Percentiles rank a stretch among this genome's conserved stretches.
phyloP scores from a whole-genome alignment of 768 basidiomycete genomes.

The Leccinum boreale region DNA sequence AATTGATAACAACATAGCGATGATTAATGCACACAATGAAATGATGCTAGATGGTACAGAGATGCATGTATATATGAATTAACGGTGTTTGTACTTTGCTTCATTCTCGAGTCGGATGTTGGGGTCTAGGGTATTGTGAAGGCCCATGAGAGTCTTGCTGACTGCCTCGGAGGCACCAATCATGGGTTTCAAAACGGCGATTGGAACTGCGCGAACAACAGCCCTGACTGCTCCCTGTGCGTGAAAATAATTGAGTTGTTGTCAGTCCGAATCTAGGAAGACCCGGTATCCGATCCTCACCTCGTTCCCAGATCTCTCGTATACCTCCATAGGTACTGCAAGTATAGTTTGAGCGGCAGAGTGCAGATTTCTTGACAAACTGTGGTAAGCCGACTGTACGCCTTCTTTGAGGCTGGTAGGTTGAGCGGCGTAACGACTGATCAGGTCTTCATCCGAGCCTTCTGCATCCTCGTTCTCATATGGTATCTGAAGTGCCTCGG shows the following conservation, averaged over 20 bases:
- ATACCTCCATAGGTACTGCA: slow-evolving; percentile 98
- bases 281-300: slow-evolving; percentile 38
- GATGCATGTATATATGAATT: slow-evolving; percentile 19
- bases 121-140: slow-evolving; percentile 92
- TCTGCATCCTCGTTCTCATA: slow-evolving; percentile 29
- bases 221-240: slow-evolving; percentile 85
- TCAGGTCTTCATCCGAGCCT: slow-evolving; percentile 48
- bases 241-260: neutral
- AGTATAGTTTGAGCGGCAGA: slow-evolving; percentile 98
- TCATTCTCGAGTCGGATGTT: slow-evolving; percentile 77
- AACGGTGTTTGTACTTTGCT: slow-evolving; percentile 91
- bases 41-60: slow-evolving; percentile 21
- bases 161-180: slow-evolving; percentile 97
- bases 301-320: slow-evolving; percentile 90
- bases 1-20: neutral
- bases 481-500: slow-evolving; percentile 59
- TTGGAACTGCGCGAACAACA: slow-evolving; percentile 94
- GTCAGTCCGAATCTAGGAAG: neutral
- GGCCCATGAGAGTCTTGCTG: slow-evolving; percentile 89
- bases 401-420: slow-evolving; percentile 83
- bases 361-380: slow-evolving; percentile 79
- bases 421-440: slow-evolving; percentile 92
- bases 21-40: slow-evolving; percentile 13
- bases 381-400: slow-evolving; percentile 87
- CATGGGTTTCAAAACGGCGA: slow-evolving; percentile 96